A percentile compares a stretch with the other conserved stretches of the same genome.
phyloP scores from a whole-genome alignment of 441 rosid species.

The Adansonia rubrostipa region DNA sequence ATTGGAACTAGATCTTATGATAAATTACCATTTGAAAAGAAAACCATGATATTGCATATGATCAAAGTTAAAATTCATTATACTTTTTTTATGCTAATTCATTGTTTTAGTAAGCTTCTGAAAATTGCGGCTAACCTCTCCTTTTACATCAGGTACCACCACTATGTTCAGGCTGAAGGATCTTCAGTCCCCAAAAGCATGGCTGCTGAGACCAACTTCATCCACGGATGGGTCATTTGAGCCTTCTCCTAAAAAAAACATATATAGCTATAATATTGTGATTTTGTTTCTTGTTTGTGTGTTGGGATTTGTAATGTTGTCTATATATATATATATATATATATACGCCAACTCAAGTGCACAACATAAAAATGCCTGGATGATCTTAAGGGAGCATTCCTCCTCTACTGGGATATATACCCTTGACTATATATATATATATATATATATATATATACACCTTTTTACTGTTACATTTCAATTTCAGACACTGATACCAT shows the following conservation, averaged over 20 bases:
- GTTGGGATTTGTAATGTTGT: slow-evolving; percentile 19
- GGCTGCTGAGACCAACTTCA: slow-evolving; percentile 67
- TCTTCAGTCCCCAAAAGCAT: slow-evolving; percentile 53
- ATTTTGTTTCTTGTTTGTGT: slow-evolving; percentile 18
- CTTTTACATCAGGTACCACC: slow-evolving; percentile 45
- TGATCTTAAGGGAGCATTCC: slow-evolving; percentile 4
- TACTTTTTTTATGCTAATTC: not conserved
- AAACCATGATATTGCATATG: not conserved
- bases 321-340: not conserved
- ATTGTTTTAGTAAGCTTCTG: not conserved
- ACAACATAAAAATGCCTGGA: slow-evolving; percentile 22
- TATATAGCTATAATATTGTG: not conserved
- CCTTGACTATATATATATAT: not conserved
- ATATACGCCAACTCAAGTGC: not conserved
- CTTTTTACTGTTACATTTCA: not conserved
- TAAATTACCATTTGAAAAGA: not conserved
- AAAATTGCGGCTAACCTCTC: not conserved
- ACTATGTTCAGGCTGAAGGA: slow-evolving; percentile 62
- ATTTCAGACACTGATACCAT: not conserved
- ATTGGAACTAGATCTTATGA: not conserved
- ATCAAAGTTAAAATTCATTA: not conserved
- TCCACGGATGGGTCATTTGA: slow-evolving; percentile 75
- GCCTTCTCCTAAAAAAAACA: not conserved
- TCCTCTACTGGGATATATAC: not conserved
- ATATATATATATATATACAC: not conserved